A percentile compares a stretch with the other conserved stretches of the same genome.
Evolutionary conservation across 352 stramenopile genomes (phyloP).

Genomic region (Globisporangium yorkense): DNA sequence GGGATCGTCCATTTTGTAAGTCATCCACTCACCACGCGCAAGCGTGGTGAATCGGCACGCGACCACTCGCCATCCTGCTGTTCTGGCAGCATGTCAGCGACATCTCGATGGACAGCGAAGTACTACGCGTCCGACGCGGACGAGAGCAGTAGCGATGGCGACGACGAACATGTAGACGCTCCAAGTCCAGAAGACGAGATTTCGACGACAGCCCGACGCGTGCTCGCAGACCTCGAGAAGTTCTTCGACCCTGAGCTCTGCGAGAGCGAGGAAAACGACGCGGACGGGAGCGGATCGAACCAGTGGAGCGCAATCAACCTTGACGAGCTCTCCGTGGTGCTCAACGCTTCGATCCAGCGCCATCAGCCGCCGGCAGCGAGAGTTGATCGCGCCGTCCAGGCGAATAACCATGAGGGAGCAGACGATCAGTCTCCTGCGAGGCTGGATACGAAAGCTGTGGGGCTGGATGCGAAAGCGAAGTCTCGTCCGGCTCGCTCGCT

Average conservation of each 20-base stretch:
- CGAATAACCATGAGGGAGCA: neutral
- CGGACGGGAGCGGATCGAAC: slow-evolving; percentile 4
- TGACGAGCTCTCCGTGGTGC: slow-evolving; percentile 42
- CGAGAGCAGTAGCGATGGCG: neutral
- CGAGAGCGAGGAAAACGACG: slow-evolving; percentile 3
- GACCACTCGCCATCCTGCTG: neutral
- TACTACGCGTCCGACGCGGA: neutral
- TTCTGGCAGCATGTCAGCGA: slow-evolving; percentile 1
- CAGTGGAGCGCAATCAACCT: slow-evolving; percentile 23
- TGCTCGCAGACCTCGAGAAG: slow-evolving; percentile 41
- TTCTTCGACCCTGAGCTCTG: slow-evolving; percentile 25
- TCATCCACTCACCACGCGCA: no score
- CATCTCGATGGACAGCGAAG: neutral
- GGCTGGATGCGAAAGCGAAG: neutral
- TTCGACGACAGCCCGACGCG: slow-evolving; percentile 23
- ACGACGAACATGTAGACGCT: no score
- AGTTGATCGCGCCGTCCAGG: neutral
- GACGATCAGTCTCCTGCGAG: neutral
- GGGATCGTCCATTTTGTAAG: neutral
- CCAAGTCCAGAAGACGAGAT: slow-evolving; percentile 2
- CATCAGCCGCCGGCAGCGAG: slow-evolving; percentile 14
- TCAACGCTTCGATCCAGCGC: slow-evolving; percentile 54
- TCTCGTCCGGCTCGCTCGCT: neutral
- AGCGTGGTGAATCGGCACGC: neutral
- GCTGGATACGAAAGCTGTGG: neutral